Conservation (phyloP, 768 basidiomycete species). For the Mycena metata region DNA sequence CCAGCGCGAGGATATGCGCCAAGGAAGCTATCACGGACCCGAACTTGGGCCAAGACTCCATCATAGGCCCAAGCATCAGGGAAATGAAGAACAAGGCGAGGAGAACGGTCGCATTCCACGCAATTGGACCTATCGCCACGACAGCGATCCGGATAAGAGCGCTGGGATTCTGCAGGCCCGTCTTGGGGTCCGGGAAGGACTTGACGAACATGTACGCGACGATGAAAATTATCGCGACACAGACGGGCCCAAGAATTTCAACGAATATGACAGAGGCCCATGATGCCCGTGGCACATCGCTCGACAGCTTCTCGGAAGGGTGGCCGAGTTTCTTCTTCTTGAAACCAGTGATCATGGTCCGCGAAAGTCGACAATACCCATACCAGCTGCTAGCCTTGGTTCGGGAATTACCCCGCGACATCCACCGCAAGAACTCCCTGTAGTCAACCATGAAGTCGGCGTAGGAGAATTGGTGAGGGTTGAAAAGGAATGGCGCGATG, state of each 20-base stretch:
- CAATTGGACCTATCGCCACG: conserved; percentile 92
- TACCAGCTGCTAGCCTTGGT: conserved; percentile 99
- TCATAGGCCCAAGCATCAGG: conserved; percentile 92
- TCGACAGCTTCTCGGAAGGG: conserved; percentile 96
- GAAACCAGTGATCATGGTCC: conserved; percentile 98
- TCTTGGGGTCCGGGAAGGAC: conserved; percentile 77
- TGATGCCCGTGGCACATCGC: conserved; percentile 91
- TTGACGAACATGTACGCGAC: conserved; percentile 94
- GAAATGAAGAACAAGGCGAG: conserved; percentile 90
- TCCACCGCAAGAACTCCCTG: conserved; percentile 98
- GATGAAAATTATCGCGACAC: conserved; percentile 81
- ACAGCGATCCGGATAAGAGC: conserved; percentile 91
- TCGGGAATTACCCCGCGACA: conserved; percentile 98
- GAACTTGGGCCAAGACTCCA: conserved; percentile 88
- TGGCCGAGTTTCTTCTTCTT: conserved; percentile 99
- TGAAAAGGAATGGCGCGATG: conserved; percentile 98
- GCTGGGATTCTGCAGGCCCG: conserved; percentile 78
- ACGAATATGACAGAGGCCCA: conserved; percentile 89
- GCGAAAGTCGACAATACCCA: conserved; percentile 96
- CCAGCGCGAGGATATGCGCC: conserved; percentile 84
- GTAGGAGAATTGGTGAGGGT: conserved; percentile 99
- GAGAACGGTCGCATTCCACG: conserved; percentile 94
- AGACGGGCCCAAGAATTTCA: conserved; percentile 87
- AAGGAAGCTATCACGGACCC: conserved; percentile 93
- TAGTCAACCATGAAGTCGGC: conserved; percentile 99